A percentile compares a stretch with the other conserved stretches of the same genome.
These are phyloP conservation scores for Pichia sp. DNA, from an alignment of 1,139 yeast species.

Conservation along the genomic window DNA sequence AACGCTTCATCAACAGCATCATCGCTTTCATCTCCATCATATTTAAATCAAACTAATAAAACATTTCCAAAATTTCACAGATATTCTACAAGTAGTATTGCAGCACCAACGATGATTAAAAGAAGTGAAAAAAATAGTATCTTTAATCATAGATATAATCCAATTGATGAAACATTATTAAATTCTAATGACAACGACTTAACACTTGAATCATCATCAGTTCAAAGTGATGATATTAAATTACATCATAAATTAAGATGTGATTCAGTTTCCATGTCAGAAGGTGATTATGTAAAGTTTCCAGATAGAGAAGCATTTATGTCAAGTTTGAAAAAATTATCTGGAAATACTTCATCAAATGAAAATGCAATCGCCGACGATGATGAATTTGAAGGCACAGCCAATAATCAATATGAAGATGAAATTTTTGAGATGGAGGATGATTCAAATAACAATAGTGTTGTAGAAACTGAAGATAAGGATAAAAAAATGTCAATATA, in stretches of 20 bases:
- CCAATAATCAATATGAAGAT: not conserved
- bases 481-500: not conserved
- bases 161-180: not conserved
- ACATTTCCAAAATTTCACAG: conserved; percentile 16
- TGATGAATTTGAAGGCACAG: conserved; percentile 19
- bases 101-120: conserved; percentile 6
- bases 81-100: conserved; percentile 24
- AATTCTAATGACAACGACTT: not conserved
- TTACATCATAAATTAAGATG: conserved; percentile 13
- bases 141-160: not conserved
- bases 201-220: conserved; percentile 16
- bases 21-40: conserved; percentile 8
- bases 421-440: conserved; percentile 13
- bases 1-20: conserved; percentile 9
- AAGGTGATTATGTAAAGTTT: conserved; percentile 29
- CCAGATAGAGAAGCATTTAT: conserved; percentile 16
- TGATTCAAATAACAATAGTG: not conserved
- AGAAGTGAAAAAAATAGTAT: not conserved
- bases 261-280: conserved; percentile 5
- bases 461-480: not conserved
- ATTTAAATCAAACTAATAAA: not conserved
- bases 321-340: conserved; percentile 11
- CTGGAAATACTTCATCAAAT: not conserved
- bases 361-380: conserved; percentile 25
- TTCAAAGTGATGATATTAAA: conserved; percentile 19